Evolutionary conservation across 2,329 filamentous ascomycete genomes (phyloP).

Genomic region (Plenodomus tracheiphilus): DNA sequence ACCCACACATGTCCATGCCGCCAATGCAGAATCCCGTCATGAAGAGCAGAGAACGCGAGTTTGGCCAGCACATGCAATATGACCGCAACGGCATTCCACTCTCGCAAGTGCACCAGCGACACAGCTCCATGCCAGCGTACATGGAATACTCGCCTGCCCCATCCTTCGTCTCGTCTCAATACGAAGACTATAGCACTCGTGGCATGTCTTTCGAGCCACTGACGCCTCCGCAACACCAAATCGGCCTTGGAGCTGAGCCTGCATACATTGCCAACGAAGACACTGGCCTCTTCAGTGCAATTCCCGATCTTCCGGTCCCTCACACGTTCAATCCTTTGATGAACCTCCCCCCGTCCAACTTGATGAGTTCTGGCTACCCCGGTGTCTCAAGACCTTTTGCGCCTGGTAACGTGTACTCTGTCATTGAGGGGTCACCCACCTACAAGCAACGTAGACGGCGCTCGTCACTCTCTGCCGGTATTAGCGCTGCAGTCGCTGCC

Average conservation of each 20-base stretch:
- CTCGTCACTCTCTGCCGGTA: conserved; percentile 84
- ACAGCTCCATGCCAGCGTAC: conserved; percentile 98
- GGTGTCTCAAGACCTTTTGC: conserved; percentile 69
- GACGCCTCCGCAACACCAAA: conserved; percentile 88
- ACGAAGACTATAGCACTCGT: conserved; percentile 95
- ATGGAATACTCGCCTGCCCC: conserved; percentile 98
- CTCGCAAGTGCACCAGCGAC: conserved; percentile 81
- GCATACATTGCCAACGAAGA: conserved; percentile 99
- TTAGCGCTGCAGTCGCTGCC: conserved; percentile 70
- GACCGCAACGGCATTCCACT: conserved; percentile 90
- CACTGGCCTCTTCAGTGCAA: conserved; percentile 91
- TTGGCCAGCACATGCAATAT: conserved; percentile 73
- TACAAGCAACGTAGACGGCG: conserved; percentile 96
- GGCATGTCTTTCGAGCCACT: conserved; percentile 96
- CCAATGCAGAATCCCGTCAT: conserved; percentile 72
- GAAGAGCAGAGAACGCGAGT: conserved; percentile 85
- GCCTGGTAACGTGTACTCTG: conserved; percentile 83
- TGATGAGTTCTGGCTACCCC: conserved; percentile 78
- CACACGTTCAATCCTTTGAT: conserved; percentile 84
- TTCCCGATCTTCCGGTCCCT: conserved; percentile 81
- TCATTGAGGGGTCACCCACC: conserved; percentile 95
- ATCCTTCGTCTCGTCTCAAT: conserved; percentile 97
- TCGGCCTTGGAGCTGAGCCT: conserved; percentile 81
- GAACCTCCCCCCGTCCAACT: conserved; percentile 83
- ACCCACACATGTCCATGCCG: conserved; percentile 72